Percentiles rank a stretch among this genome's conserved stretches.
Conservation (phyloP, 148 eudicot species). For the Amaranthus cruentus region DNA sequence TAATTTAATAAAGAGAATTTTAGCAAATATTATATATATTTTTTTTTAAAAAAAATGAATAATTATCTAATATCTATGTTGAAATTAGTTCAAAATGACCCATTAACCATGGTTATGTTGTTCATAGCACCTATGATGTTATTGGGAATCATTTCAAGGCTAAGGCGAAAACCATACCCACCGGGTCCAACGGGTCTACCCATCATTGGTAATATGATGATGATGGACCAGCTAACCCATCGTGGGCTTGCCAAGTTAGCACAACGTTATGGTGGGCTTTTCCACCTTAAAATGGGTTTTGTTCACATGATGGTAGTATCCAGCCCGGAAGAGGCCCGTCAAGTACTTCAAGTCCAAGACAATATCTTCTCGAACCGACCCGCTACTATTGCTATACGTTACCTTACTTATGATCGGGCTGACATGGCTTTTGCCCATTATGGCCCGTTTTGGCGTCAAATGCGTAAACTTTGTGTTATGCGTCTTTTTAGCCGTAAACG, state of each 20-base stretch:
- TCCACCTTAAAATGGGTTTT: constrained; percentile 53
- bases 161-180: constrained; percentile 29
- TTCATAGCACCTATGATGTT: not conserved
- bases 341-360: constrained; percentile 65
- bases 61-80: too few species aligned
- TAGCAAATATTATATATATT: too few species aligned
- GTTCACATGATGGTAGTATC: constrained; percentile 52
- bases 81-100: too few species aligned
- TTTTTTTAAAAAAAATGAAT: too few species aligned
- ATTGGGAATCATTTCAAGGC: not conserved
- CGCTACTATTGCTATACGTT: constrained; percentile 52
- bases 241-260: constrained; percentile 26
- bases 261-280: constrained; percentile 47
- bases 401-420: constrained; percentile 55
- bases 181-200: constrained; percentile 64
- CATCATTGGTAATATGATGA: constrained; percentile 51
- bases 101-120: not conserved
- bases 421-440: constrained; percentile 78
- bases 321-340: constrained; percentile 47
- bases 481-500: constrained; percentile 59
- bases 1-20: too few species aligned
- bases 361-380: constrained; percentile 62
- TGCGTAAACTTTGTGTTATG: constrained; percentile 68
- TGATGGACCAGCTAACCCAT: constrained; percentile 61
- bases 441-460: constrained; percentile 76